phyloP scores from a whole-genome alignment of 495 filamentous ascomycete species.

The Tuber melanosporum region DNA sequence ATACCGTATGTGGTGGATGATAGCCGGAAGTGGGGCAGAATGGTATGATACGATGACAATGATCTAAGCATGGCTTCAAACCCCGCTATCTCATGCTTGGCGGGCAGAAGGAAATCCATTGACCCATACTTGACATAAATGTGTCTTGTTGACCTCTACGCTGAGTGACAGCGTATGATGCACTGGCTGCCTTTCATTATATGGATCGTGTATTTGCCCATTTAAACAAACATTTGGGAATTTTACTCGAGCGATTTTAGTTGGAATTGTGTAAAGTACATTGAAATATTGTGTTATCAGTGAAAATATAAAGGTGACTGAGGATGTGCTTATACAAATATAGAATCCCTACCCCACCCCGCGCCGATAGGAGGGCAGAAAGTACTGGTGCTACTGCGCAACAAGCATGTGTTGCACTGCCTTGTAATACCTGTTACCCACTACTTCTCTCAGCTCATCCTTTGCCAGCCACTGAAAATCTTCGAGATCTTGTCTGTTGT shows the following conservation, averaged over 20 bases:
- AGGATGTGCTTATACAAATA: not conserved
- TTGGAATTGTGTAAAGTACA: not conserved
- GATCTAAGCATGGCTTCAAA: not conserved
- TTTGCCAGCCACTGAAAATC: constrained; percentile 91
- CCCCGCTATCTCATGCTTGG: not conserved
- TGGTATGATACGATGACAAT: not conserved
- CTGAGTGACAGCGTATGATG: not conserved
- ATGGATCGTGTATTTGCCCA: not conserved
- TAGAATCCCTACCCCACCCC: not conserved
- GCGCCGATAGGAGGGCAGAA: not conserved
- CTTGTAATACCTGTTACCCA: constrained; percentile 61
- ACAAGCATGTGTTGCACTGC: constrained; percentile 73
- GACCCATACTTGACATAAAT: not conserved
- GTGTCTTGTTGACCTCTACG: not conserved
- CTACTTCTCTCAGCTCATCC: constrained; percentile 68
- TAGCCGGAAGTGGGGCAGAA: not conserved
- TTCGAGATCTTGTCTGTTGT: constrained; percentile 62
- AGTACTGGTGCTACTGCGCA: constrained; percentile 50
- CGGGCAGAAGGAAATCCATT: not conserved
- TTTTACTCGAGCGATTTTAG: not conserved
- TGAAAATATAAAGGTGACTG: not conserved
- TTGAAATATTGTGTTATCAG: not conserved
- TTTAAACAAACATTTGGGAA: not conserved
- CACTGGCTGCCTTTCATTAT: not conserved
- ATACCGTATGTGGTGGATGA: not conserved